phyloP scores from a whole-genome alignment of 1,139 yeast genomes.

The Sugiyamaella novakii region DNA sequence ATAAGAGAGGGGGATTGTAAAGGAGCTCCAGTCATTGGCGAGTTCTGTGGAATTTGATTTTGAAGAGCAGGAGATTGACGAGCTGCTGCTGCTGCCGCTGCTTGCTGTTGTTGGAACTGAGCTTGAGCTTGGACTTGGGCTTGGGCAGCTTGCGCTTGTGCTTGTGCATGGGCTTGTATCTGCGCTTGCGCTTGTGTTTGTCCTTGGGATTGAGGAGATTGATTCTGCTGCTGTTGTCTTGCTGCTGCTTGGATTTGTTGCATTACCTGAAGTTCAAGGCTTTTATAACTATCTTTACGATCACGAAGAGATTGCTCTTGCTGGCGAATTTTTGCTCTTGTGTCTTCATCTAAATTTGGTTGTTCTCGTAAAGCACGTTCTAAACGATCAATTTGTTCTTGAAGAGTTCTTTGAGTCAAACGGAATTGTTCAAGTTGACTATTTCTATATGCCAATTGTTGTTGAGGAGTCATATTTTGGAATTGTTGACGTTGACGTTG shows the following conservation, averaged over 20 bases:
- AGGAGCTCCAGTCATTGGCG: conserved; percentile 12
- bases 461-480: conserved; percentile 33
- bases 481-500: conserved; percentile 29
- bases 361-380: conserved; percentile 32
- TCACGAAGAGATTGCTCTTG: conserved; percentile 34
- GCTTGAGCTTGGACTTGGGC: conserved; percentile 24
- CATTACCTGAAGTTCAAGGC: conserved; percentile 33
- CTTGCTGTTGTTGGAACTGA: conserved; percentile 25
- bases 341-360: conserved; percentile 30
- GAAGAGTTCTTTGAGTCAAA: conserved; percentile 28
- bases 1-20: conserved; percentile 6
- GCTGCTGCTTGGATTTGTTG: conserved; percentile 38
- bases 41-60: conserved; percentile 6
- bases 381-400: conserved; percentile 29
- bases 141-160: conserved; percentile 19
- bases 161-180: conserved; percentile 20
- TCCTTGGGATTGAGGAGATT: conserved; percentile 15
- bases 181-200: conserved; percentile 25
- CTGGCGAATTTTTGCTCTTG: conserved; percentile 28
- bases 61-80: conserved; percentile 14
- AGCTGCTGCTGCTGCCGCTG: conserved; percentile 11
- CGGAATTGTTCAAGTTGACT: conserved; percentile 31
- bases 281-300: conserved; percentile 32
- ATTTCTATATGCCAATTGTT: conserved; percentile 34
- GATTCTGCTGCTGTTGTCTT: conserved; percentile 28